phyloP scores from a whole-genome alignment of 495 filamentous ascomycete genomes.

The Margaritispora aquatica region DNA sequence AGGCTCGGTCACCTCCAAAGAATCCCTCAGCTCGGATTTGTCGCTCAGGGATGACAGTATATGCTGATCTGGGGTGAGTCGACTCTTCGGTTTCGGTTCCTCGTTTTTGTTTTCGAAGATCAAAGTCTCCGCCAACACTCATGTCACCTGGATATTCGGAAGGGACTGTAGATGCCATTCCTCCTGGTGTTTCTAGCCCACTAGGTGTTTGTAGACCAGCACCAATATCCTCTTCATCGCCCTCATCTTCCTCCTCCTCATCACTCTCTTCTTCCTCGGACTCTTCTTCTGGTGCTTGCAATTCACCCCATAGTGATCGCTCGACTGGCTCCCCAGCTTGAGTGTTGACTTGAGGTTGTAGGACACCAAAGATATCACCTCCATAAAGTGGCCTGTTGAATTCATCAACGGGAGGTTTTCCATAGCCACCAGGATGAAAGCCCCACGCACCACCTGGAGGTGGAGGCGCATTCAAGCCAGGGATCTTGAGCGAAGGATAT shows the following conservation, averaged over 20 bases:
- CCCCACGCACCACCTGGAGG: conserved; percentile 94
- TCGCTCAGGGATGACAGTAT: conserved; percentile 86
- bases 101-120: conserved; percentile 78
- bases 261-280: conserved; percentile 70
- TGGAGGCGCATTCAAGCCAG: conserved; percentile 90
- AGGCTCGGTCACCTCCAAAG: conserved; percentile 89
- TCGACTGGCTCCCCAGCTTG: conserved; percentile 77
- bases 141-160: conserved; percentile 66
- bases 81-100: conserved; percentile 88
- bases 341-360: conserved; percentile 46
- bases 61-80: conserved; percentile 64
- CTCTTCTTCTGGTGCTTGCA: conserved; percentile 79
- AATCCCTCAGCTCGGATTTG: conserved; percentile 80
- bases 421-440: conserved; percentile 91
- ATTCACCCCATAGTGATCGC: conserved; percentile 84
- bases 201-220: conserved; percentile 66
- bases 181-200: conserved; percentile 76
- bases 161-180: conserved; percentile 71
- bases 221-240: conserved; percentile 51
- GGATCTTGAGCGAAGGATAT: conserved; percentile 87
- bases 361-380: conserved; percentile 86
- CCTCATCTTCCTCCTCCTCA: conserved; percentile 68
- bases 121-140: conserved; percentile 79
- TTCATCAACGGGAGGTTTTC: conserved; percentile 91
- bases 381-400: conserved; percentile 85